Percentiles rank a stretch among this genome's conserved stretches.
Conservation (phyloP, 768 basidiomycete genomes). For the Lactifluus pinguis region DNA sequence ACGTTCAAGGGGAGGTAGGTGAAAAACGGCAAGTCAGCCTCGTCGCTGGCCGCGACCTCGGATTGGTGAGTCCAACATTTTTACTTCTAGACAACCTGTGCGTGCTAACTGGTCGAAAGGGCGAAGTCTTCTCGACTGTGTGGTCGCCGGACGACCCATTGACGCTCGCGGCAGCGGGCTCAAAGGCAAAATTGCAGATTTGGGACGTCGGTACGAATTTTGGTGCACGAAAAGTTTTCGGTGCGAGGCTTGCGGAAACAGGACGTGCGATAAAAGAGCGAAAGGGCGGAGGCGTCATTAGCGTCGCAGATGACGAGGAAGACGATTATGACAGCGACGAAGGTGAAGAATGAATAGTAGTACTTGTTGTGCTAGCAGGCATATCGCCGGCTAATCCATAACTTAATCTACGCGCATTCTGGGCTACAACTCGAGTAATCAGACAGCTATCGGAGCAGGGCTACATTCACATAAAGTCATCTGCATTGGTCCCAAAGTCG, state of each 20-base stretch:
- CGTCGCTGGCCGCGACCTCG: slow-evolving; percentile 81
- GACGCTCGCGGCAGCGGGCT: slow-evolving; percentile 89
- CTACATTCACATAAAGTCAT: slow-evolving; percentile 82
- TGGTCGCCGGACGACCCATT: slow-evolving; percentile 95
- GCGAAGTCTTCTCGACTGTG: slow-evolving; percentile 87
- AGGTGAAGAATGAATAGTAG: slow-evolving; percentile 34
- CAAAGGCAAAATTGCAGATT: slow-evolving; percentile 86
- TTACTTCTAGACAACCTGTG: not conserved
- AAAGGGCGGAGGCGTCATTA: slow-evolving; percentile 56
- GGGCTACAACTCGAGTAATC: slow-evolving; percentile 7
- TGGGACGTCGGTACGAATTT: slow-evolving; percentile 89
- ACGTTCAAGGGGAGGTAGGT: slow-evolving; percentile 57
- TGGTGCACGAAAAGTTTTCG: slow-evolving; percentile 78
- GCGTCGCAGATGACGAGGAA: slow-evolving; percentile 62
- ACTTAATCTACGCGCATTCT: slow-evolving; percentile 9
- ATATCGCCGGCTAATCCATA: not conserved
- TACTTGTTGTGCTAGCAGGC: slow-evolving; percentile 1
- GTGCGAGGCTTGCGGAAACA: slow-evolving; percentile 61
- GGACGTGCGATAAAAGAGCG: slow-evolving; percentile 62
- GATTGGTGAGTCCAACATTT: slow-evolving; percentile 52
- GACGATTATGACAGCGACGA: slow-evolving; percentile 45
- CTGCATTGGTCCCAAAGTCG: slow-evolving; percentile 65
- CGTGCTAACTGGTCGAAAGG: slow-evolving; percentile 39
- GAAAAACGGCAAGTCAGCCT: slow-evolving; percentile 72
- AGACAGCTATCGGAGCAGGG: slow-evolving; percentile 6